Evolutionary conservation across 345 rosid genomes (phyloP).

Genomic region (Acer negundo): DNA sequence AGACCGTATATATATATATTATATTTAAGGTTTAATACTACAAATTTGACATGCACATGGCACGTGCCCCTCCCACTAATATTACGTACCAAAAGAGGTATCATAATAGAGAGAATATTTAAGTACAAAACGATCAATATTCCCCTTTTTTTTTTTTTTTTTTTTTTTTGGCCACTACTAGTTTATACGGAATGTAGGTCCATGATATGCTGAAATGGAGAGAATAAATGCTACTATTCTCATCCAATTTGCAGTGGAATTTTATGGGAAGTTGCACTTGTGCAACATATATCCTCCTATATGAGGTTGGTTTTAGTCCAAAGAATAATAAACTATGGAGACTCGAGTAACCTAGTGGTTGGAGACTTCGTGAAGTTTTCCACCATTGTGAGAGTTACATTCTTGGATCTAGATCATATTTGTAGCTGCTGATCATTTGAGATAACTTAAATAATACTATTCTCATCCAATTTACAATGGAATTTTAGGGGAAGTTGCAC

Average conservation of each 20-base stretch:
- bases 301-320: neutral
- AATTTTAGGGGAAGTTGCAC: constrained; percentile 6
- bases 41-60: too few species aligned
- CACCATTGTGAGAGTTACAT: too few species aligned
- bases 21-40: too few species aligned
- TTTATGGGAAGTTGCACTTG: neutral
- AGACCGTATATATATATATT: too few species aligned
- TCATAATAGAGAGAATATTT: neutral
- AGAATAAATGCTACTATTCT: constrained; percentile 6
- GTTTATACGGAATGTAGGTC: neutral
- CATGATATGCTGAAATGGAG: constrained; percentile 7
- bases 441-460: neutral
- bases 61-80: too few species aligned
- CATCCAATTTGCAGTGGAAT: constrained; percentile 3
- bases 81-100: too few species aligned
- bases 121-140: neutral
- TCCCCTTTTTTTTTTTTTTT: neutral
- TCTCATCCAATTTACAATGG: neutral
- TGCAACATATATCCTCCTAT: neutral
- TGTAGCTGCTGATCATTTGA: too few species aligned
- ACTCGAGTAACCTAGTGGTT: too few species aligned
- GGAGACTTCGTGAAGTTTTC: too few species aligned
- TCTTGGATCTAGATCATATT: too few species aligned
- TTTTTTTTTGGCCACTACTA: neutral
- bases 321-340: too few species aligned